Evolutionary conservation across 164 flowering plant species (phyloP), one percentile per base, ranked within the genome.

Genomic region (Umbellularia californica): DNA sequence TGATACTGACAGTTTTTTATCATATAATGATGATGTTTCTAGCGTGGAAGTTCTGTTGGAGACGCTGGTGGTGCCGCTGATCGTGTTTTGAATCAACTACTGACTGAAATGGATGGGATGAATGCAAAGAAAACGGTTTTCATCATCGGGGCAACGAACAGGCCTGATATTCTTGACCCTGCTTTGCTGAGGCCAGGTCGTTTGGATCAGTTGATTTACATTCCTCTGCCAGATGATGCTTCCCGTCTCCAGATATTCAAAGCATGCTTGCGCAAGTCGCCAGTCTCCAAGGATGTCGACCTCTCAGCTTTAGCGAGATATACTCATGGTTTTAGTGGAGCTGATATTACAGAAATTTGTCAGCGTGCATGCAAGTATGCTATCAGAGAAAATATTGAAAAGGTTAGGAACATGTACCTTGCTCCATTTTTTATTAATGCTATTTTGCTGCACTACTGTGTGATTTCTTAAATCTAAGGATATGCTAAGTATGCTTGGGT

Each of bases 51-150:
- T 63, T 79, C 83, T 55, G 86, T 76, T 41, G 93, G 90, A 30
- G 92, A 86, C 83, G 92, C 89, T 76, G 92, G 92, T 69, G 92
- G 92, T 75, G 92, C 92, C 33, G 90, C 88, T 0, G 90, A 89
- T 73, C 81, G 92, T 76, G 92, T 89, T 69, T 79, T 89, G 85
- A 89, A 89, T 78, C 92, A 87, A 72, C 86, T 89, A 9, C 78
- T 89, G 79, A 89, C 90, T 3, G 93, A 89, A 78, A 89, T 89
- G 92, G 92, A 89, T 82, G 90, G 90, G 2, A 87, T 89, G 90
- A 80, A 79, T 3, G 92, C 90, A 0, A 89, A 89, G 79, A 89
- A 89, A 70, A 89, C 90, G 2, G 92, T 89, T 51, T 89, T 89
- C 65, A 89, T 88, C 58, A 88, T 89, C 5, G 93, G 90, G 10